Percentiles rank a stretch among this genome's conserved stretches.
phyloP scores from a whole-genome alignment of 805 yeast genomes.

The Candida vartiovaarae region DNA sequence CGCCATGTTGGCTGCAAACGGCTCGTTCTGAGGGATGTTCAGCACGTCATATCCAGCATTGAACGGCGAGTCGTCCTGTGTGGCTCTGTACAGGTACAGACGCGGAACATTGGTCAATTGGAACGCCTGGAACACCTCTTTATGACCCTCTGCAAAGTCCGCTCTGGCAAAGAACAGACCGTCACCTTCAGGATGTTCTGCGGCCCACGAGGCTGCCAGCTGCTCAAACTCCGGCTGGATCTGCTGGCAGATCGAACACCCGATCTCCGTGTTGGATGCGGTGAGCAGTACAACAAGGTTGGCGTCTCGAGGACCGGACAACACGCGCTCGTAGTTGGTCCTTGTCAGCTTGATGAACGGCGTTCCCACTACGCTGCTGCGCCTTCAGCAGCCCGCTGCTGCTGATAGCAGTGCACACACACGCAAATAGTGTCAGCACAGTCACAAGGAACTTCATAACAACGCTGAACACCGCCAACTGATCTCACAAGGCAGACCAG shows the following conservation, averaged over 20 bases:
- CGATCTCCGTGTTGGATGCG: constrained; percentile 64
- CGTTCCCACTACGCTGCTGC: constrained; percentile 23
- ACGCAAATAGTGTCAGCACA: constrained; percentile 3
- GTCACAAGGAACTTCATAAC: constrained; percentile 5
- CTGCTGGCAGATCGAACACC: constrained; percentile 68
- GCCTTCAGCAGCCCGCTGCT: constrained; percentile 21
- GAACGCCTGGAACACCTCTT: constrained; percentile 35
- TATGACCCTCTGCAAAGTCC: constrained; percentile 56
- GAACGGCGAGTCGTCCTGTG: constrained; percentile 34
- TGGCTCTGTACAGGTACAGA: constrained; percentile 53
- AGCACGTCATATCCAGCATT: constrained; percentile 23
- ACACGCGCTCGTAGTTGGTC: constrained; percentile 45
- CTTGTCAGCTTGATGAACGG: constrained; percentile 48
- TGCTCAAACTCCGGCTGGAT: constrained; percentile 57
- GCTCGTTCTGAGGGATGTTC: constrained; percentile 24
- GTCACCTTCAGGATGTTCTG: constrained; percentile 49
- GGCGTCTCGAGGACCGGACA: constrained; percentile 61
- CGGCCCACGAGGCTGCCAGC: constrained; percentile 58
- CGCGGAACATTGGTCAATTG: constrained; percentile 73
- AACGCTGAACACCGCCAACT: not conserved
- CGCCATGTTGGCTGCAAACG: constrained; percentile 27
- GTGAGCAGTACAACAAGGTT: constrained; percentile 66
- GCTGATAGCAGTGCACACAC: constrained; percentile 10
- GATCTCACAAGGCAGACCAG: no score
- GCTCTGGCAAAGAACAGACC: constrained; percentile 66